A percentile compares a stretch with the other conserved stretches of the same genome.
phyloP scores from a whole-genome alignment of 2,329 filamentous ascomycete genomes.

The Diaporthe ampelina region DNA sequence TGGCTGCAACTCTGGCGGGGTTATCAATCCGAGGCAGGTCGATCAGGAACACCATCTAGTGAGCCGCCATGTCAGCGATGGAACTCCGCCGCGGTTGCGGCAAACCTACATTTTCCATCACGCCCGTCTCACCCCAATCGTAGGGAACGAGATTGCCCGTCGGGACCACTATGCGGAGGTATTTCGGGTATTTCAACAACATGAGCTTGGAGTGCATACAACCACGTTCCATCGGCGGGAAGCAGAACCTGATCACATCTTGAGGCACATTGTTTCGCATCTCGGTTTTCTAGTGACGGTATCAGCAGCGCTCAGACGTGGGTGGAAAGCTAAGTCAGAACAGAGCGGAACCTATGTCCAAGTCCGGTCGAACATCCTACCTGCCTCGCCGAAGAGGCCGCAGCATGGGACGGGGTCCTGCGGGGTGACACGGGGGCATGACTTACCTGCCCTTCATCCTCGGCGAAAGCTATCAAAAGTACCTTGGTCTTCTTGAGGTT shows the following conservation, averaged over 20 bases:
- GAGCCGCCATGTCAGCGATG: slow-evolving; percentile 41
- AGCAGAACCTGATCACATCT: slow-evolving; percentile 77
- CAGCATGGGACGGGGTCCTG: not conserved
- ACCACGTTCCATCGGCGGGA: slow-evolving; percentile 78
- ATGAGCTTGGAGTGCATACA: slow-evolving; percentile 97
- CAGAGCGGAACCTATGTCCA: slow-evolving; percentile 12
- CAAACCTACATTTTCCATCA: slow-evolving; percentile 83
- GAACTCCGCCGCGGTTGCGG: not conserved
- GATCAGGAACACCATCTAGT: slow-evolving; percentile 86
- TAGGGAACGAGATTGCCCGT: slow-evolving; percentile 88
- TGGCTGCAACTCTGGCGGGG: slow-evolving; percentile 49
- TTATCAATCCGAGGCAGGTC: slow-evolving; percentile 79
- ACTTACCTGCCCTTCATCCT: slow-evolving; percentile 65
- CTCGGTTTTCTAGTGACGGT: slow-evolving; percentile 57
- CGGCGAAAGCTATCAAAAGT: slow-evolving; percentile 71
- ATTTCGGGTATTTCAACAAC: slow-evolving; percentile 81
- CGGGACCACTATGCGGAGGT: slow-evolving; percentile 86
- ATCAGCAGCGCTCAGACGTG: slow-evolving; percentile 32
- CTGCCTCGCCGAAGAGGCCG: slow-evolving; percentile 18
- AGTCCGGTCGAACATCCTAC: slow-evolving; percentile 10
- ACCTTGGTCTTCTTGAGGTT: slow-evolving; percentile 72
- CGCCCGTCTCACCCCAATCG: slow-evolving; percentile 89
- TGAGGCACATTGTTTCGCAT: slow-evolving; percentile 64
- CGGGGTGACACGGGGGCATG: slow-evolving; percentile 6
- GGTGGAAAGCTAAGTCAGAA: slow-evolving; percentile 20